These are phyloP conservation scores for Xerocomellus chrysenteron DNA, from an alignment of 768 basidiomycete species.

Conservation along the genomic window DNA sequence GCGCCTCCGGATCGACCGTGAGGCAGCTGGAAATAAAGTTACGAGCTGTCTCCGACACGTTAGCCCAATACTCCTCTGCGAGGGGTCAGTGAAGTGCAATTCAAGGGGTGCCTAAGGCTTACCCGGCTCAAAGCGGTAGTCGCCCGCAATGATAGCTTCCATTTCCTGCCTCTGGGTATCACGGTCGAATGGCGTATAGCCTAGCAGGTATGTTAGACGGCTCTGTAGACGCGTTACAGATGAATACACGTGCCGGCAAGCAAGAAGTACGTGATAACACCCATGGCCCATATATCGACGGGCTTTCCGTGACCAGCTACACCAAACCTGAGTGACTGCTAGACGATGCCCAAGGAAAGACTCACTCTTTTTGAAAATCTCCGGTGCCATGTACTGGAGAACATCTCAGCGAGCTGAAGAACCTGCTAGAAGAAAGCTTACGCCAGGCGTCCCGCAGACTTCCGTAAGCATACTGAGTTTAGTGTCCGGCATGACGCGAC, in stretches of 20 bases:
- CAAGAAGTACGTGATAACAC: constrained; percentile 97
- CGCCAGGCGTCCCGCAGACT: constrained; percentile 92
- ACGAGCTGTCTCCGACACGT: constrained; percentile 79
- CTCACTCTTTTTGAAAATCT: constrained; percentile 90
- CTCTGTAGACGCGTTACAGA: not conserved
- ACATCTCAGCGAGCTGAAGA: constrained; percentile 4
- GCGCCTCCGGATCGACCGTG: constrained; percentile 73
- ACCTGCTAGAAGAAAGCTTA: constrained; percentile 33
- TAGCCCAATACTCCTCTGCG: constrained; percentile 78
- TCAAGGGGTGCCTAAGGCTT: constrained; percentile 3
- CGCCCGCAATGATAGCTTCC: constrained; percentile 91
- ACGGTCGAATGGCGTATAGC: constrained; percentile 96
- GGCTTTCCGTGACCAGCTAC: constrained; percentile 90
- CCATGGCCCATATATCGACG: constrained; percentile 97
- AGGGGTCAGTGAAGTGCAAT: not conserved
- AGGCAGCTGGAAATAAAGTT: constrained; percentile 82
- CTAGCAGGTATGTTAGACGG: constrained; percentile 30
- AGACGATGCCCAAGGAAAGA: constrained; percentile 1
- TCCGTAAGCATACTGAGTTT: constrained; percentile 88
- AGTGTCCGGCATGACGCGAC: constrained; percentile 87
- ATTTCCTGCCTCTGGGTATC: constrained; percentile 87
- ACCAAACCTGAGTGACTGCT: not conserved
- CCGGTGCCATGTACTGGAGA: constrained; percentile 86
- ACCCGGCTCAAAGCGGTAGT: constrained; percentile 87
- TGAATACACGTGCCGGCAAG: constrained; percentile 52